Conservation (phyloP, 2,329 filamentous ascomycete species). For the Hypoxylon rubiginosum region DNA sequence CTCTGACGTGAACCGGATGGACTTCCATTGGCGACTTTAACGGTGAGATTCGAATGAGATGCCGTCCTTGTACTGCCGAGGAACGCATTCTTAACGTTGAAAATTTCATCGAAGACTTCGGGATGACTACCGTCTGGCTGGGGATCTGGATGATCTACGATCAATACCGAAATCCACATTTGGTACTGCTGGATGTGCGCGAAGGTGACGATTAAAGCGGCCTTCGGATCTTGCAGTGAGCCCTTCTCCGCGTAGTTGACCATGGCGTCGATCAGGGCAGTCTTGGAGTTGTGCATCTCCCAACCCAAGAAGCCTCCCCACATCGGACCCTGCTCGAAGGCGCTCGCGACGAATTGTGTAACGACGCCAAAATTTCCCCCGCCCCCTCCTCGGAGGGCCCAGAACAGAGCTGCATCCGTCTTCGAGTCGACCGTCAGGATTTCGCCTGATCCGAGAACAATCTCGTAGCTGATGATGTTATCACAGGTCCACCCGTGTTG, state of each 20-base stretch:
- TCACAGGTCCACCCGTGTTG: conserved; percentile 52
- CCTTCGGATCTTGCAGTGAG: conserved; percentile 32
- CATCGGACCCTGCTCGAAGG: conserved; percentile 30
- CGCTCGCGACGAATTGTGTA: conserved; percentile 31
- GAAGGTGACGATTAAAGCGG: conserved; percentile 34
- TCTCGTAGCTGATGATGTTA: conserved; percentile 54
- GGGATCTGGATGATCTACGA: conserved; percentile 28
- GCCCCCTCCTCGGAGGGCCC: conserved; percentile 39
- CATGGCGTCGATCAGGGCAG: conserved; percentile 18
- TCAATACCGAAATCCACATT: conserved; percentile 28
- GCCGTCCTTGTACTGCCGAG: conserved; percentile 21
- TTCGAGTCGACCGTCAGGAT: conserved; percentile 39
- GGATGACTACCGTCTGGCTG: conserved; percentile 29
- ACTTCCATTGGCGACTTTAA: conserved; percentile 16
- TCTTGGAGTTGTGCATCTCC: conserved; percentile 30
- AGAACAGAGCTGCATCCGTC: conserved; percentile 56
- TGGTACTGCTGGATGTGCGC: conserved; percentile 22
- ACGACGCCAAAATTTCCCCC: conserved; percentile 41
- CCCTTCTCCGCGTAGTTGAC: conserved; percentile 22
- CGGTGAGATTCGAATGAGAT: conserved; percentile 29
- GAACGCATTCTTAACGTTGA: conserved; percentile 22
- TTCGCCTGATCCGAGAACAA: conserved; percentile 43
- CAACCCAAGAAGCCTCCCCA: conserved; percentile 33
- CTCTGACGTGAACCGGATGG: conserved; percentile 30
- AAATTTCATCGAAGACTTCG: conserved; percentile 45